These are phyloP conservation scores for Zygoascus biomembranicola DNA, from an alignment of 805 yeast species.

Conservation along the genomic window DNA sequence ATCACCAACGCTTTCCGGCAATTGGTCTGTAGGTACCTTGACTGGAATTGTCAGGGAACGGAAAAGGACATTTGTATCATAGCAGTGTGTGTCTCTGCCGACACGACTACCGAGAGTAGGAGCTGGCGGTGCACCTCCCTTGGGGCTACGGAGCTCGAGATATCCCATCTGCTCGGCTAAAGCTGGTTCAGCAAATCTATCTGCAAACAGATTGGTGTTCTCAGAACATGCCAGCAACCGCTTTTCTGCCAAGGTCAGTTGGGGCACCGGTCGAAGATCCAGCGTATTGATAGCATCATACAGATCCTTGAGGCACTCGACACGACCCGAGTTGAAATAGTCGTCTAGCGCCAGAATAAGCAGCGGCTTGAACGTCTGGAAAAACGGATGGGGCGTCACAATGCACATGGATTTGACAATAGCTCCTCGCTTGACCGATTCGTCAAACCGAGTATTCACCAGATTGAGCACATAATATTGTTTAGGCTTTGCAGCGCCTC, in stretches of 20 bases:
- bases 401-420: slow-evolving; percentile 51
- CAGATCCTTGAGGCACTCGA: slow-evolving; percentile 18
- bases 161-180: not conserved
- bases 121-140: not conserved
- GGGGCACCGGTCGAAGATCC: slow-evolving; percentile 24
- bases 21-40: slow-evolving; percentile 25
- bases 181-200: slow-evolving; percentile 17
- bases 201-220: slow-evolving; percentile 20
- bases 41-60: slow-evolving; percentile 25
- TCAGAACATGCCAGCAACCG: slow-evolving; percentile 21
- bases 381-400: slow-evolving; percentile 45
- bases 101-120: not conserved
- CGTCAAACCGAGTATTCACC: slow-evolving; percentile 41
- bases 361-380: slow-evolving; percentile 52
- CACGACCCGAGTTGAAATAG: slow-evolving; percentile 30
- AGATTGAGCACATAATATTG: slow-evolving; percentile 49
- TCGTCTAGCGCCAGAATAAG: slow-evolving; percentile 44
- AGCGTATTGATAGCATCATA: slow-evolving; percentile 25
- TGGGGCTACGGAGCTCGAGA: not conserved
- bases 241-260: slow-evolving; percentile 20
- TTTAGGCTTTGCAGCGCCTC: slow-evolving; percentile 24
- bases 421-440: slow-evolving; percentile 46
- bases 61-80: slow-evolving; percentile 23
- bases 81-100: slow-evolving; percentile 25
- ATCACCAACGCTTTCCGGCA: slow-evolving; percentile 27